Base-by-base conservation (phyloP, 2,329 filamentous ascomycete species). In the Monosporascus sp. region DNA sequence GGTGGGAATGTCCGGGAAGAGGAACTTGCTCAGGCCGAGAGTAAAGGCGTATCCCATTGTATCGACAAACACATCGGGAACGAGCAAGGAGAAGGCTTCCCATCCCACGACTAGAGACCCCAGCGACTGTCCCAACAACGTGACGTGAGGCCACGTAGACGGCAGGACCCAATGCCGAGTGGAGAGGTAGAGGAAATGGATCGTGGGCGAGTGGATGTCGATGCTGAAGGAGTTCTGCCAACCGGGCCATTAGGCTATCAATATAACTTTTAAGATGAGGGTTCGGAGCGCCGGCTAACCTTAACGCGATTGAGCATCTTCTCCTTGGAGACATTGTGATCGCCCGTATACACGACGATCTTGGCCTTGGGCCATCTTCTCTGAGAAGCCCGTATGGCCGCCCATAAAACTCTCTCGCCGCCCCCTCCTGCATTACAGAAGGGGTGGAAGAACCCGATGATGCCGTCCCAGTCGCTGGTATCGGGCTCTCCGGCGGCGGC, bases 41-140 rank as follows among this genome's bases (percentile, higher is more conserved):
- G 89, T 82, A 67, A 97, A 99, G 25, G 93, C 91, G 65, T 97
- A 99, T 57, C 94, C 94, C 92, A 99, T 97, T 2, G 94, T 99
- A 67, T 99, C 94, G 62, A 99, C 79, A 68, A 97, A 96, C 50
- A 97, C 81, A 68, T 99, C 94, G 0, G 94, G 94, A 0, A 93
- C 89, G 3, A 97, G 79, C 3, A 97, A 82, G n/a, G 83, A 86
- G 68, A 99, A 94, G 11, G 93, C 93, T 65, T 99, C 93, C 78
- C 90, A 94, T 25, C 89, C 92, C 51, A 99, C 78, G 27, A 96
- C 68, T 46, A 99, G 67, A 6, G 92, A 97, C 42, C 94, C 94
- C 3, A 97, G 66, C 2, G 90, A 96, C 70, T 99, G 94, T n/a
- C 93, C 92, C 3, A 96, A 78, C 5, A 99, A 83, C 1, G 94